These are phyloP conservation scores for Microascus cirrosus DNA, from an alignment of 2,329 filamentous ascomycete species.

Conservation along the genomic window DNA sequence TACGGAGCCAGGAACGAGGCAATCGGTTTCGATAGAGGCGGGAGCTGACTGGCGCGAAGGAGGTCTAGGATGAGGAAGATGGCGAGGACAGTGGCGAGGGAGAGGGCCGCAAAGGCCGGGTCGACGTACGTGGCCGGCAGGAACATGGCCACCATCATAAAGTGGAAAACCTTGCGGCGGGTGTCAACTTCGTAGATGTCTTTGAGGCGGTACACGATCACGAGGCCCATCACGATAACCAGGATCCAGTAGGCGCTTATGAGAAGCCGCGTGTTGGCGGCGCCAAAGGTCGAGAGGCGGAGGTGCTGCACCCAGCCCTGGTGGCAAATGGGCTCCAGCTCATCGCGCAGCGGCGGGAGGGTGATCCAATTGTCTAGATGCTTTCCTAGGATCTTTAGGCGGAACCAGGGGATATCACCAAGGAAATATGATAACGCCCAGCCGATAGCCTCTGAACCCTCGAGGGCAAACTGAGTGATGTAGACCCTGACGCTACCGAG, in stretches of 20 bases:
- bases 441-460: slow-evolving; percentile 69
- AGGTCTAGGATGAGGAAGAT: slow-evolving; percentile 84
- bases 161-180: slow-evolving; percentile 91
- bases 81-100: slow-evolving; percentile 67
- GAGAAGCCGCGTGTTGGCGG: slow-evolving; percentile 71
- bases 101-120: slow-evolving; percentile 70
- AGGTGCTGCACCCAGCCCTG: slow-evolving; percentile 53
- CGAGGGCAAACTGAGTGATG: slow-evolving; percentile 55
- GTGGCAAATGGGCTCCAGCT: slow-evolving; percentile 25
- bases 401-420: slow-evolving; percentile 62
- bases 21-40: slow-evolving; percentile 76
- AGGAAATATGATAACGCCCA: slow-evolving; percentile 89
- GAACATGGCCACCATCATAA: slow-evolving; percentile 96
- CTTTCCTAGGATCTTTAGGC: slow-evolving; percentile 57
- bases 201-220: slow-evolving; percentile 64
- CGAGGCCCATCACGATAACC: slow-evolving; percentile 60
- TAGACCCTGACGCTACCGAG: slow-evolving; percentile 61
- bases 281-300: slow-evolving; percentile 55
- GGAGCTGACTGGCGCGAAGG: slow-evolving; percentile 80
- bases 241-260: slow-evolving; percentile 62
- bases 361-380: slow-evolving; percentile 67
- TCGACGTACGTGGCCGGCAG: slow-evolving; percentile 80
- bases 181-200: slow-evolving; percentile 85
- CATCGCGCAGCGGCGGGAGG: slow-evolving; percentile 40
- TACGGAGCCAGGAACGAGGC: slow-evolving; percentile 85